Evolutionary conservation across 2,329 filamentous ascomycete species (phyloP), one percentile per base, ranked within the genome.

Genomic region (Penicillium digitatum): DNA sequence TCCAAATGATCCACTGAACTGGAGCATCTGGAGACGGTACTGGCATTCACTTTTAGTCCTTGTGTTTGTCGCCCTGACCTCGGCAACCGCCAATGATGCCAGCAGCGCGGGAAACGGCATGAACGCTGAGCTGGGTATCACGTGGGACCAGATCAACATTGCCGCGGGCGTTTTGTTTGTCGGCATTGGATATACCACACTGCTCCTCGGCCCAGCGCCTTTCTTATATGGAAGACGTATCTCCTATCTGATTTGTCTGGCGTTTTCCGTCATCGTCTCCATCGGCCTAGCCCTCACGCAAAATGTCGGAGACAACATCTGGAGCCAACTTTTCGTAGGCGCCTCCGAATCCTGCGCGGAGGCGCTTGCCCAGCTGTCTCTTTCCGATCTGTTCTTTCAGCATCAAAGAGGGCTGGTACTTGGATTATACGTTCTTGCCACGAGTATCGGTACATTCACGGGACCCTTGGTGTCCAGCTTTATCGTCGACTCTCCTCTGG

Each of bases 301-400:
- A 46, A 74, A 64, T 22, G 73, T 71, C 1, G 64, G 70, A 16
- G 79, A 82, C 54, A 77, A 79, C 2, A 76, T 83, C 52, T 81
- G 79, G 75, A 79, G 79, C 44, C 81, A 83, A 63, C 72, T 83
- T 2, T 83, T 83, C 52, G 79, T 83, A 2, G 81, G 81, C 16
- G 80, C 80, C 3, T 82, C 81, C 5, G 81, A 83, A 66, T 76
- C 79, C 9, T 80, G 80, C 39, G 81, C 79, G 2, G 81, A 84
- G 66, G 81, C 81, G 0, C 76, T 80, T 29, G 81, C 81, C 7
- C 81, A 84, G 62, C 68, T 82, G n/a, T 82, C 80, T 1, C 70
- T 84, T 27, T 79, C 81, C 8, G 81, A 83, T 60, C 74, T 83
- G 29, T 83, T 81, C 72, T 83, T 80, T 57, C 79, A 82, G 68